Percentiles rank a stretch among this genome's conserved stretches.
phyloP scores from a whole-genome alignment of 2,329 filamentous ascomycete species.

The Amauroascus verrucosus region DNA sequence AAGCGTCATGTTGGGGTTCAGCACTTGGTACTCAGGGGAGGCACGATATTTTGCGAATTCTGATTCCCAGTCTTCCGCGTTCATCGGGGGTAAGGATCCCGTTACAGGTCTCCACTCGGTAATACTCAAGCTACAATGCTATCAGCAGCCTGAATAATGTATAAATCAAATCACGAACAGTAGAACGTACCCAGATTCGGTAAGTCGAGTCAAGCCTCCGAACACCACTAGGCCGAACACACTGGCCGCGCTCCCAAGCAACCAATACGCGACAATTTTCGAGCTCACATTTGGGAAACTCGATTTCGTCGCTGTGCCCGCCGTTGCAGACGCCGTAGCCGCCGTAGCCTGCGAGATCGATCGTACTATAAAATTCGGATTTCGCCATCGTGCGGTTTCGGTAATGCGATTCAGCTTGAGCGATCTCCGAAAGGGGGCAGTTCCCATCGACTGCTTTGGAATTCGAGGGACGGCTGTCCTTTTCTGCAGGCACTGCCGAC shows the following conservation, averaged over 20 bases:
- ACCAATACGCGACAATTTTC: constrained; percentile 79
- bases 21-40: constrained; percentile 81
- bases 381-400: constrained; percentile 12
- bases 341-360: constrained; percentile 7
- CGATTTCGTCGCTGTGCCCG: constrained; percentile 24
- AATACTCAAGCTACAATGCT: constrained; percentile 64
- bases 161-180: neutral
- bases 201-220: constrained; percentile 83
- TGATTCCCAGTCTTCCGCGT: constrained; percentile 70
- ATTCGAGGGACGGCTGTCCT: constrained; percentile 24
- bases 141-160: neutral
- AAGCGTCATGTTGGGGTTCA: constrained; percentile 89
- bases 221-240: constrained; percentile 97
- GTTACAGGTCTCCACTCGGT: constrained; percentile 98
- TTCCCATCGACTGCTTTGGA: constrained; percentile 25
- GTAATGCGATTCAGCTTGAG: constrained; percentile 24
- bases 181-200: constrained; percentile 72
- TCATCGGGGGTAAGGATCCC: constrained; percentile 75
- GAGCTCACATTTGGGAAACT: constrained; percentile 54
- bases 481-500: constrained; percentile 33
- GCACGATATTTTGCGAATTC: constrained; percentile 89
- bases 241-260: constrained; percentile 78
- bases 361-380: neutral
- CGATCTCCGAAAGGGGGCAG: constrained; percentile 22
- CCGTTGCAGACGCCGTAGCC: constrained; percentile 12